Base-by-base conservation (phyloP, 768 basidiomycete species). In the Chalciporus pseudorubinellus region DNA sequence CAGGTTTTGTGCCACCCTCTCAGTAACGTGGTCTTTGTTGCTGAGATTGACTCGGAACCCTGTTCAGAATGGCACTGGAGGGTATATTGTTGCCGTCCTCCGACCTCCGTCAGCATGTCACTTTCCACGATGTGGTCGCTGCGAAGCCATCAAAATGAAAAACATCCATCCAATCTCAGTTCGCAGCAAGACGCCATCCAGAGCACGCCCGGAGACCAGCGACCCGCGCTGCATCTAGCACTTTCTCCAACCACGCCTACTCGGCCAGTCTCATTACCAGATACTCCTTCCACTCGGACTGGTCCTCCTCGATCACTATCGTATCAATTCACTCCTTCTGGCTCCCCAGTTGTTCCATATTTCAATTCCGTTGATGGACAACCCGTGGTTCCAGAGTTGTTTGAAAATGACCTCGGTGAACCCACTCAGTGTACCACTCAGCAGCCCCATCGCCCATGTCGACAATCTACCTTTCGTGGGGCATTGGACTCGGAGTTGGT, bases 291-390 rank as follows among this genome's bases (percentile, higher is more conserved):
- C 6, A 72, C 73, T 44, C 75, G 87, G 46, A 89, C 87, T 4
- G 88, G 87, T 12, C 85, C 87, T 28, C 88, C 87, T 4, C 77
- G 87, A 36, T 86, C 87, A 0, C 71, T 89, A 22, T 86, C 85
- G 3, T 85, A 81, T 62, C 77, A 78, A 24, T 84, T 84, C 59
- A 76, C 81, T 8, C 68, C 77, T 28, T 72, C 81, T 2, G 68
- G 64, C 18, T 77, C 82, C 1, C 67, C 69, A 8, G 34, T 58
- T 11, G 46, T 55, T 69, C 75, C 22, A 61, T 61, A 39, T 50
- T 59, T 39, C 55, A 42, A 69, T 3, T 62, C 59, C 10, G 52
- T 61, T 22, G 63, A 64, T 33, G 61, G 59, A 46, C 66, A 59
- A 21, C 64, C 56, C 40, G 59, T 71, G 39, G 66, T 62, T 24